These are phyloP conservation scores for Ormosia emarginata DNA, from an alignment of 306 rosid species.

Conservation along the genomic window DNA sequence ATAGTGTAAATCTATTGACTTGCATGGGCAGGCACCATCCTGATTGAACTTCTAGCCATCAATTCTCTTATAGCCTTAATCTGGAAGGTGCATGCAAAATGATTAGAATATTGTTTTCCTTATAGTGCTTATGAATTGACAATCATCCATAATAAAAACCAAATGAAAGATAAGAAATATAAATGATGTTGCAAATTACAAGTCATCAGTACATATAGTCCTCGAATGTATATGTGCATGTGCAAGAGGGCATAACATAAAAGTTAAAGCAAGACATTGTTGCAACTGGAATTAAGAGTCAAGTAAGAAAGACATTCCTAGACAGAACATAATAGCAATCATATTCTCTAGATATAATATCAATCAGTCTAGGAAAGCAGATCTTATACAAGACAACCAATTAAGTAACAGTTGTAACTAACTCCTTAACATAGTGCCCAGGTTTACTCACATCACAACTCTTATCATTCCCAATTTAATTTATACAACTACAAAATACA, in stretches of 20 bases:
- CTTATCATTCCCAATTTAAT: neutral
- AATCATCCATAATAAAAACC: neutral
- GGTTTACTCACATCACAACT: neutral
- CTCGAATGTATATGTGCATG: neutral
- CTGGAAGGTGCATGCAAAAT: slow-evolving; percentile 24
- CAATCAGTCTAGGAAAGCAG: neutral
- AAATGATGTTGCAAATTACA: neutral
- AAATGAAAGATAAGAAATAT: neutral
- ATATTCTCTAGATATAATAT: neutral
- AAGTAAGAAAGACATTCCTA: neutral
- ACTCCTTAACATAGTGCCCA: neutral
- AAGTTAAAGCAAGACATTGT: neutral
- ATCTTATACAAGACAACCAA: neutral
- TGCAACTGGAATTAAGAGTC: neutral
- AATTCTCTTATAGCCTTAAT: slow-evolving; percentile 60
- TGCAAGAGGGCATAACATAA: neutral
- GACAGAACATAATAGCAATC: neutral
- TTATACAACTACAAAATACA: neutral
- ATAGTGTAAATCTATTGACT: slow-evolving; percentile 74
- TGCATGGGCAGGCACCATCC: slow-evolving; percentile 64
- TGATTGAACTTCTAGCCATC: slow-evolving; percentile 62
- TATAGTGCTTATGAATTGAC: neutral
- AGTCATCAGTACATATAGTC: neutral
- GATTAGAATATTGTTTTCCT: neutral
- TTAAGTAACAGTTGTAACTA: neutral